Evolutionary conservation across 2,329 filamentous ascomycete species (phyloP), one percentile per base, ranked within the genome.

Genomic region (Ophiostoma quercus): DNA sequence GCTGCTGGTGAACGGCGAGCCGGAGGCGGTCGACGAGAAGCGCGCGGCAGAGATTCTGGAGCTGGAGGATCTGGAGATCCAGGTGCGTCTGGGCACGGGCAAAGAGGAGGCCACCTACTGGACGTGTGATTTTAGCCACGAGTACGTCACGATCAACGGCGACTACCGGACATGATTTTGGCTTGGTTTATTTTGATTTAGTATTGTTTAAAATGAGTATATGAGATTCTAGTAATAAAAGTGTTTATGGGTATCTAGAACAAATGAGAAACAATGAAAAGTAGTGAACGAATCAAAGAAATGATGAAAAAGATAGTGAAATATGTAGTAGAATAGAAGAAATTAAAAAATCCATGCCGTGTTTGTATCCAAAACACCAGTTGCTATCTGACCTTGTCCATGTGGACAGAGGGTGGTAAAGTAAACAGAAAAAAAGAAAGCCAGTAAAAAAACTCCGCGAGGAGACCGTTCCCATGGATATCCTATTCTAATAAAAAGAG

Each of bases 61-160:
- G 74, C 85, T 87, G 73, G 91, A 93, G 77, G 90, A 95, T 76
- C 78, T 95, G 72, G 90, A 94, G 80, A 94, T 96, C 72, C 78
- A 91, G 51, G 90, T 96, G 5, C 84, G 84, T 71, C 77, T 96
- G 69, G 91, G 90, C 34, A 90, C 90, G 65, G 89, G 87, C 57
- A 82, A 84, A 43, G 84, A 88, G 76, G 86, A 90, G 77, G 89
- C 90, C 1, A 87, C 88, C 5, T 92, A 92, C 78, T 95, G 91
- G 88, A 95, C 92, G 54, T 95, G 92, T 77, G 92, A 96, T 78
- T 92, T 94, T 74, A 92, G 90, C 77, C 91, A 94, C 76, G 91
- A 94, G 83, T 96, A 88, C 77, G 87, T 87, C 78, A 68, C 67
- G 25, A 68, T 68, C 29, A 68, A 68, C 34, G 67, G 67, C 25